A percentile compares a stretch with the other conserved stretches of the same genome.
Evolutionary conservation across 1,284 basidiomycete species (phyloP).

Genomic region (Naganishia albida): DNA sequence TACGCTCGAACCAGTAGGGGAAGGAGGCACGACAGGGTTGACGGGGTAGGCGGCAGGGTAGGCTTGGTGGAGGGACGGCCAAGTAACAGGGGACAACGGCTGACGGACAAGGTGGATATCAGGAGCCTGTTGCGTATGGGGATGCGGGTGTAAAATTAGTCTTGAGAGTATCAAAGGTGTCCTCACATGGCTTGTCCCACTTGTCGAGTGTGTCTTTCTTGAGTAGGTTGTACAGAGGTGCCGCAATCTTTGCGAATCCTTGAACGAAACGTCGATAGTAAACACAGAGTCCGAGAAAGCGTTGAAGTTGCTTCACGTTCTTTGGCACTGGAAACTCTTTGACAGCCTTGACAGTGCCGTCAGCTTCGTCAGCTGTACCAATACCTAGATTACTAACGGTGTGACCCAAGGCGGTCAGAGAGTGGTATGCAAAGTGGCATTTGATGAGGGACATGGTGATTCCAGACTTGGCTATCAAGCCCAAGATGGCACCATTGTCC

Average conservation of each 20-base stretch:
- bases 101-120: no score
- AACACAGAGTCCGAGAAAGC: slow-evolving; percentile 21
- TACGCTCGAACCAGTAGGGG: no score
- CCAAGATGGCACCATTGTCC: slow-evolving; percentile 4
- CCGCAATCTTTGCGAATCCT: slow-evolving; percentile 8
- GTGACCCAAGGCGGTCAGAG: slow-evolving; percentile 23
- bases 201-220: slow-evolving; percentile 7
- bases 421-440: slow-evolving; percentile 21
- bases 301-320: slow-evolving; percentile 15
- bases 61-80: no score
- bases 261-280: slow-evolving; percentile 26
- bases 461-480: slow-evolving; percentile 8
- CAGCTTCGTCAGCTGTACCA: slow-evolving; percentile 40
- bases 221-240: slow-evolving; percentile 17
- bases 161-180: no score
- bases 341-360: slow-evolving; percentile 9
- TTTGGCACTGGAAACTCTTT: slow-evolving; percentile 20
- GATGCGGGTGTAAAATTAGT: no score
- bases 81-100: no score
- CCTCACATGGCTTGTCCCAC: slow-evolving; percentile 48
- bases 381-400: slow-evolving; percentile 25
- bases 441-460: slow-evolving; percentile 23
- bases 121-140: no score
- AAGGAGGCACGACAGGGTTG: no score
- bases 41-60: no score